Base-by-base conservation (phyloP, 805 yeast genomes). In the Metschnikowia peoriensis region DNA sequence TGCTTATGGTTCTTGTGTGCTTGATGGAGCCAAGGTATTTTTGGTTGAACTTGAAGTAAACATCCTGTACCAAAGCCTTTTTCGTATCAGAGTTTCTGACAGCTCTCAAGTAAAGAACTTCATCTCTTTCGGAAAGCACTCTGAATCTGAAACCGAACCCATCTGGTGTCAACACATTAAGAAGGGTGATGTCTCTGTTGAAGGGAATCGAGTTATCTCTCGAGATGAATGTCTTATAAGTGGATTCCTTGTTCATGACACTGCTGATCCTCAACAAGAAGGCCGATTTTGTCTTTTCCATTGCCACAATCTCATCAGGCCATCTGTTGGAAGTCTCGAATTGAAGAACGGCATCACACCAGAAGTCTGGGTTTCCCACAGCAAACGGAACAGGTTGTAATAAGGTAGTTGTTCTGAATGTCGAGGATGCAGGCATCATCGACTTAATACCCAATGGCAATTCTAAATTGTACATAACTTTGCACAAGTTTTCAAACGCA, bases 271-370 rank as follows among this genome's bases (percentile, higher is more conserved):
- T 87, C 49, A 94, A 66, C 61, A 93, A 72, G 60, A 94, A 89
- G 7, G 98, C 98, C 34, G 96, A 82, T 65, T 94, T 94, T 14
- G 96, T 87, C 62, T 87, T 85, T 67, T 94, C 98, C 50, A 91
- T 71, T 1, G 97, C 91, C 39, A 77, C 71, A 6, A 90, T 66
- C 66, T 94, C 97, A 68, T 89, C 96, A 2, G 99, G 99, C 99
- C 99, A 94, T 66, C 84, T 84, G n/a, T 82, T 78, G 1, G 97
- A 89, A 4, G 88, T 76, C 71, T 94, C 99, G 67, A 94, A 89
- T 68, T 92, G 96, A 38, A 94, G 66, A 9, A 94, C 78, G 14
- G 86, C 84, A 42, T 88, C 92, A 61, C 87, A 89, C 75, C 89
- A 83, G 64, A 87, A 88, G 63, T 87, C 89, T 5, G 90, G 91